A percentile compares a stretch with the other conserved stretches of the same genome.
Evolutionary conservation across 1,139 yeast genomes (phyloP).

Genomic region (Nadsonia commutata): DNA sequence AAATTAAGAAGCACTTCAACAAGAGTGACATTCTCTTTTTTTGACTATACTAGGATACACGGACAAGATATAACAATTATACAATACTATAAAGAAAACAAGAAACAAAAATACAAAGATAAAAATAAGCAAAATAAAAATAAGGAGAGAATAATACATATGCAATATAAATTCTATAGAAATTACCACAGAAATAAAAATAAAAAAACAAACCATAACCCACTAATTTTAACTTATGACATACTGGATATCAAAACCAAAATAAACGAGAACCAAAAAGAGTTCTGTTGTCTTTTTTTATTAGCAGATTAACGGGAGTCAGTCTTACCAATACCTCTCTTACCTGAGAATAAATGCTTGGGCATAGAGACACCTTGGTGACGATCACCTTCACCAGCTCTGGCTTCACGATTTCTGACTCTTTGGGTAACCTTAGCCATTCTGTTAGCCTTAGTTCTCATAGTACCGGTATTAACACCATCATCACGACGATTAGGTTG

Average conservation of each 20-base stretch:
- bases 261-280: not conserved
- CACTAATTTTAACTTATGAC: too few relatives aligned
- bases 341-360: conserved; percentile 90
- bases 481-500: conserved; percentile 76
- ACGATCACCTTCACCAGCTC: conserved; percentile 94
- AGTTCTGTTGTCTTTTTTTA: not conserved
- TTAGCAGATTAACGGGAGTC: conserved; percentile 30
- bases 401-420: conserved; percentile 82
- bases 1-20: not conserved
- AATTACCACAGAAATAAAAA: not conserved
- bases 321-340: conserved; percentile 85
- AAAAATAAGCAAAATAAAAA: not conserved
- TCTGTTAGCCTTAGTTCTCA: conserved; percentile 76
- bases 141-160: not conserved
- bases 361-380: conserved; percentile 76
- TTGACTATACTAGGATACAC: not conserved
- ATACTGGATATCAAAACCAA: not conserved
- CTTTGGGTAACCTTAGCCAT: conserved; percentile 81
- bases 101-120: too few relatives aligned
- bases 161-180: too few relatives aligned
- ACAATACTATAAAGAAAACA: not conserved
- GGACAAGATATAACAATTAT: not conserved
- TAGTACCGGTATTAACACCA: conserved; percentile 63
- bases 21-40: not conserved
- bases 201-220: not conserved